phyloP scores from a whole-genome alignment of 805 yeast species.

The Ogataea pini region DNA sequence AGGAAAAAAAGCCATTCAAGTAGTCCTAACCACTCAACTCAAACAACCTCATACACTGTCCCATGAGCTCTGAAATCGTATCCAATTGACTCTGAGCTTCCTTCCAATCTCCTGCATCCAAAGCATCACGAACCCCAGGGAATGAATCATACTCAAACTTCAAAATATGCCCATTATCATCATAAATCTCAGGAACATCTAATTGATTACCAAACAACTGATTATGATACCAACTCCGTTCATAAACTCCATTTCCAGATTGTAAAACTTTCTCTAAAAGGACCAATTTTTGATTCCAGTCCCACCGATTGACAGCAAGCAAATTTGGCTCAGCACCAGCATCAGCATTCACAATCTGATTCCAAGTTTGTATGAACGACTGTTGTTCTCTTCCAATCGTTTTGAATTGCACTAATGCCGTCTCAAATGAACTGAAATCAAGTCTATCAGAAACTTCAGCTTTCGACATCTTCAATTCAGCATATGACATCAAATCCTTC shows the following conservation, averaged over 20 bases:
- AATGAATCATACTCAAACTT: slow-evolving; percentile 61
- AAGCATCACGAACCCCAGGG: slow-evolving; percentile 74
- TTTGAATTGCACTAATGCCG: slow-evolving; percentile 39
- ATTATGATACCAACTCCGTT: slow-evolving; percentile 68
- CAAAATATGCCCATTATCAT: slow-evolving; percentile 26
- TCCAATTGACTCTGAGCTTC: slow-evolving; percentile 57
- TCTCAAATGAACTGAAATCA: slow-evolving; percentile 31
- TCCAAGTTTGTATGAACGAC: slow-evolving; percentile 67
- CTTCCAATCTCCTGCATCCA: slow-evolving; percentile 49
- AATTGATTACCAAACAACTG: slow-evolving; percentile 67
- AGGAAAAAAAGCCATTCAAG: too few species aligned
- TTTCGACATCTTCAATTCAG: slow-evolving; percentile 18
- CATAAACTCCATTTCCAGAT: slow-evolving; percentile 42
- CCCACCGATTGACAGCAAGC: slow-evolving; percentile 70
- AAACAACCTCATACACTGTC: slow-evolving; percentile 27
- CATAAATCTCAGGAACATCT: slow-evolving; percentile 48
- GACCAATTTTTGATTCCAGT: slow-evolving; percentile 72
- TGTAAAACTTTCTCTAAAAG: slow-evolving; percentile 56
- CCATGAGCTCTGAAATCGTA: slow-evolving; percentile 39
- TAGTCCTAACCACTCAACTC: slow-evolving; percentile 11
- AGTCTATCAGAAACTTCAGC: slow-evolving; percentile 15
- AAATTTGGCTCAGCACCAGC: slow-evolving; percentile 73
- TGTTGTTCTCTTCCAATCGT: slow-evolving; percentile 49
- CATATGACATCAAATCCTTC: slow-evolving; percentile 47
- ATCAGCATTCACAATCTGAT: slow-evolving; percentile 47